A percentile compares a stretch with the other conserved stretches of the same genome.
These are phyloP conservation scores for Megacollybia marginata DNA, from an alignment of 768 basidiomycete genomes.

Conservation along the genomic window DNA sequence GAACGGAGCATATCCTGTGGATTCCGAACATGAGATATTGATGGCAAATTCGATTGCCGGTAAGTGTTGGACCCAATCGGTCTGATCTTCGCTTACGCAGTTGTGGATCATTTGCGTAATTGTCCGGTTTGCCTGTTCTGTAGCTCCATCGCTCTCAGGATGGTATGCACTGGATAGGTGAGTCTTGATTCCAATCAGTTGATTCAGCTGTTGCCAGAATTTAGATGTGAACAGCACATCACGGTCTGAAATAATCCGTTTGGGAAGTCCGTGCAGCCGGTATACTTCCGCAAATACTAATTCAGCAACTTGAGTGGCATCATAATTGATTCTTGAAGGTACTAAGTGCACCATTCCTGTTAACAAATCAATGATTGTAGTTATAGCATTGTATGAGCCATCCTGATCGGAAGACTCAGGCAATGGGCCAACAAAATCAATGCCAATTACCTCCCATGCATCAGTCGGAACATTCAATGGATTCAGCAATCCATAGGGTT, in stretches of 20 bases:
- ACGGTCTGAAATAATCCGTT: slow-evolving; percentile 7
- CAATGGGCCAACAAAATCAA: slow-evolving; percentile 20
- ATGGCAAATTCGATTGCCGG: slow-evolving; percentile 15
- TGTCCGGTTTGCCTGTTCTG: slow-evolving; percentile 15
- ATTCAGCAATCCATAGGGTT: background rate
- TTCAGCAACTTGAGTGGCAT: slow-evolving; percentile 7
- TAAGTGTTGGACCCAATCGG: slow-evolving; percentile 14
- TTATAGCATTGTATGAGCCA: slow-evolving; percentile 9
- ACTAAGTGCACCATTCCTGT: slow-evolving; percentile 6
- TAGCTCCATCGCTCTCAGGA: background rate
- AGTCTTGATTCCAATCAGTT: slow-evolving; percentile 12
- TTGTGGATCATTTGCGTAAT: slow-evolving; percentile 14
- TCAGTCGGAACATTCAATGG: slow-evolving; percentile 12
- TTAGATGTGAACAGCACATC: slow-evolving; percentile 16
- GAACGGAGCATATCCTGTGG: slow-evolving; percentile 18
- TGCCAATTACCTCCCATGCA: background rate
- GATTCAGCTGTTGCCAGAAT: slow-evolving; percentile 19
- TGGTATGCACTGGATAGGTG: slow-evolving; percentile 14
- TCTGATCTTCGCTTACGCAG: slow-evolving; percentile 12
- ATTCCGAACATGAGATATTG: slow-evolving; percentile 13
- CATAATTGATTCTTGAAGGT: slow-evolving; percentile 1
- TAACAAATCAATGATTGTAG: slow-evolving; percentile 10
- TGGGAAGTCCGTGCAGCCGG: slow-evolving; percentile 21
- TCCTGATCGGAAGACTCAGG: slow-evolving; percentile 14
- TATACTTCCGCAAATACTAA: slow-evolving; percentile 13